Evolutionary conservation across 2,329 filamentous ascomycete genomes (phyloP).

Genomic region (Stagonosporopsis rhizophila): DNA sequence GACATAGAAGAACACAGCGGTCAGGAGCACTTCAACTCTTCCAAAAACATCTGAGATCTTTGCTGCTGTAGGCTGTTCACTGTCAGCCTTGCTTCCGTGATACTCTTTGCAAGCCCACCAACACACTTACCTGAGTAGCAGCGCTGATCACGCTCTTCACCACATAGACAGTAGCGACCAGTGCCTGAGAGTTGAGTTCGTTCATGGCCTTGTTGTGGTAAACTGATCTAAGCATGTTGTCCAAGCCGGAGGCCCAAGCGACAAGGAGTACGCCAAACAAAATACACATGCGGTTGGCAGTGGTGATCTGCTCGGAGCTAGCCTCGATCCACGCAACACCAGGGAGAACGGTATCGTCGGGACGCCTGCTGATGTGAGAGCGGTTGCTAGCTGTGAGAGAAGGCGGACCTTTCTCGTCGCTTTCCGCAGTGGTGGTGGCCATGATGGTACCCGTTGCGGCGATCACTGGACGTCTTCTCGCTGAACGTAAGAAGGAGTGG

Average conservation of each 20-base stretch:
- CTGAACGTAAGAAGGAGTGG: too few species aligned
- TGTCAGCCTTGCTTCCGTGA: neutral
- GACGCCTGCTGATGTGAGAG: neutral
- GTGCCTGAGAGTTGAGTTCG: conserved; percentile 60
- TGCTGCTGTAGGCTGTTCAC: conserved; percentile 60
- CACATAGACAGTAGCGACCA: conserved; percentile 62
- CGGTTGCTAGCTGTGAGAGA: neutral
- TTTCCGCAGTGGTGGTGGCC: neutral
- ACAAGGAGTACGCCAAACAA: conserved; percentile 69
- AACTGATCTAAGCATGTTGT: conserved; percentile 57
- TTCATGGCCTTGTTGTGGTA: conserved; percentile 61
- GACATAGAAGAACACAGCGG: conserved; percentile 65
- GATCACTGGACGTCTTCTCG: neutral
- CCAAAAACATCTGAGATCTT: conserved; percentile 70
- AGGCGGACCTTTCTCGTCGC: neutral
- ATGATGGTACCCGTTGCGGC: neutral
- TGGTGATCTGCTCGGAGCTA: conserved; percentile 61
- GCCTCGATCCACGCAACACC: conserved; percentile 68
- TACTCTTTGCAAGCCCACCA: neutral
- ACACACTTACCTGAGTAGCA: conserved; percentile 53
- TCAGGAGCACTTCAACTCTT: conserved; percentile 63
- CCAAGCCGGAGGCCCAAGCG: conserved; percentile 68
- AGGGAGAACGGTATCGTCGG: conserved; percentile 41
- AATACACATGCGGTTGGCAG: conserved; percentile 62
- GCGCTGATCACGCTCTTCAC: conserved; percentile 66